A percentile compares a stretch with the other conserved stretches of the same genome.
phyloP scores from a whole-genome alignment of 306 rosid species.

The Malus orientalis region DNA sequence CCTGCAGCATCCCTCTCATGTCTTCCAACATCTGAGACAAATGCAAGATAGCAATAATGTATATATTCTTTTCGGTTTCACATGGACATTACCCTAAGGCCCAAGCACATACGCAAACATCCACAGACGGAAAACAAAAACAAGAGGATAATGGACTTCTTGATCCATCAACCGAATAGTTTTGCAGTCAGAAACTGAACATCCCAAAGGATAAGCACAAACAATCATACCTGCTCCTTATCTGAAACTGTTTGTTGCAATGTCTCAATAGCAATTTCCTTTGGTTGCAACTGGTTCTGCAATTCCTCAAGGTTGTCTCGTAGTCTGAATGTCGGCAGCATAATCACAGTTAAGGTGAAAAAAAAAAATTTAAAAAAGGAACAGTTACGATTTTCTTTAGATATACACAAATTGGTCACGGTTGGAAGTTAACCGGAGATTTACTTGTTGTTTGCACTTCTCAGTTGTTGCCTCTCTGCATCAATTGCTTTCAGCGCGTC shows the following conservation, averaged over 20 bases:
- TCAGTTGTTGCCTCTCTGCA: conserved; percentile 84
- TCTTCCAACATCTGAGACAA: conserved; percentile 73
- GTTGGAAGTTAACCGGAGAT: conserved; percentile 2
- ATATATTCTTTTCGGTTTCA: background rate
- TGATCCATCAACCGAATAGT: background rate
- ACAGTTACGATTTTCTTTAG: conserved; percentile 9
- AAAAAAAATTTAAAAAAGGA: background rate
- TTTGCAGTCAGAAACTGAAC: background rate
- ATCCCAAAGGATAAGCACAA: conserved; percentile 6
- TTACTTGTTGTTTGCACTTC: conserved; percentile 97
- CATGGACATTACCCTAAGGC: conserved; percentile 2
- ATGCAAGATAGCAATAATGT: background rate
- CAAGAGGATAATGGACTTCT: background rate
- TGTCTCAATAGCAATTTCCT: conserved; percentile 75
- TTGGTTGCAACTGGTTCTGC: conserved; percentile 74
- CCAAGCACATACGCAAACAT: conserved; percentile 15
- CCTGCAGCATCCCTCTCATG: conserved; percentile 69
- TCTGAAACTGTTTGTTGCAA: conserved; percentile 72
- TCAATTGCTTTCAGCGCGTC: conserved; percentile 96
- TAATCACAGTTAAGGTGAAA: conserved; percentile 9
- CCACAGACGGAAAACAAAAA: conserved; percentile 9
- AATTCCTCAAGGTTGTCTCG: conserved; percentile 91
- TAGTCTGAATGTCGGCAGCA: conserved; percentile 43
- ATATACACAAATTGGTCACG: conserved; percentile 9
- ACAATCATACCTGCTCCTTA: conserved; percentile 77